Conservation (phyloP, 2,329 filamentous ascomycete species). For the Xylaria sp. region DNA sequence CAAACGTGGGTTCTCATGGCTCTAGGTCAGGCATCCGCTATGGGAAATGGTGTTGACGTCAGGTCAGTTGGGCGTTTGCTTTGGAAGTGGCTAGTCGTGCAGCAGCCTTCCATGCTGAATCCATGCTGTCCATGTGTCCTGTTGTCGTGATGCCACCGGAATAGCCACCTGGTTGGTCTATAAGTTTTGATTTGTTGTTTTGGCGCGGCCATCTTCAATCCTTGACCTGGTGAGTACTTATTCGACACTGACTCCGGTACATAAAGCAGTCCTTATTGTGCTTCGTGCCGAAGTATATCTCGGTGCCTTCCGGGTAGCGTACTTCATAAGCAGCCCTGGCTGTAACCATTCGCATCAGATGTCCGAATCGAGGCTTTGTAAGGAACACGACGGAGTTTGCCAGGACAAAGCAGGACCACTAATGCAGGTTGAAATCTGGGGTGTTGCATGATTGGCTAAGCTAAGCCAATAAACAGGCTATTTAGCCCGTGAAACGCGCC, state of each 20-base stretch:
- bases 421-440: slow-evolving; percentile 28
- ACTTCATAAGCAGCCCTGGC: not conserved
- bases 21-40: not conserved
- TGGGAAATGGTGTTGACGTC: not conserved
- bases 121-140: not conserved
- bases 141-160: not conserved
- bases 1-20: not conserved
- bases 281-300: not conserved
- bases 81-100: not conserved
- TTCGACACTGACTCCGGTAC: not conserved
- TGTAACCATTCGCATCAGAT: slow-evolving; percentile 4
- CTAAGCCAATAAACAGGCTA: slow-evolving; percentile 19
- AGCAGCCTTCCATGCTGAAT: not conserved
- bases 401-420: slow-evolving; percentile 2
- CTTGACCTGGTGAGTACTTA: not conserved
- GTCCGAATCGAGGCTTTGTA: not conserved
- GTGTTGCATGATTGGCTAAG: slow-evolving; percentile 22
- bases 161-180: slow-evolving; percentile 3
- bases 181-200: not conserved
- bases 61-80: slow-evolving; percentile 8
- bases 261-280: not conserved
- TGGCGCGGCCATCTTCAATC: not conserved
- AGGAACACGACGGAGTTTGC: slow-evolving; percentile 17
- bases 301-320: not conserved
- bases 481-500: not conserved